phyloP scores from a whole-genome alignment of 1,284 basidiomycete genomes.

The Singerocomus rubriflavus region DNA sequence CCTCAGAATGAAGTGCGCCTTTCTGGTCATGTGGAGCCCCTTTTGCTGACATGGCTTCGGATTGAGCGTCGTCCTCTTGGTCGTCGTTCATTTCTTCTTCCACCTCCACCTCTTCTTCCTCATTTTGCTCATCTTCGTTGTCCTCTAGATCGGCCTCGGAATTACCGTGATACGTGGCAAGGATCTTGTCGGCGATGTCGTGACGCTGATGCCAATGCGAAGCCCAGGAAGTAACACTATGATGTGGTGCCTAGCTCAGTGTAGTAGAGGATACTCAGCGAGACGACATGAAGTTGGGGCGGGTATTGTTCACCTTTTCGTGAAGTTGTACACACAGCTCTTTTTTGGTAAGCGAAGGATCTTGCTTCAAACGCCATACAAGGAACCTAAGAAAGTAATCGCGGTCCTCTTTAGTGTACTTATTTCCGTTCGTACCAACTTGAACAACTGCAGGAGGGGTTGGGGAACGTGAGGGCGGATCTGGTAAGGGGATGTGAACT shows the following conservation, averaged over 20 bases:
- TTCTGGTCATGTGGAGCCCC: slow-evolving; percentile 8
- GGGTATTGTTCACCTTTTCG: slow-evolving; percentile 42
- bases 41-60: slow-evolving; percentile 23
- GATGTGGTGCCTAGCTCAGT: slow-evolving; percentile 54
- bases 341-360: slow-evolving; percentile 48
- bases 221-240: slow-evolving; percentile 54
- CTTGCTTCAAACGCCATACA: slow-evolving; percentile 51
- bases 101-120: slow-evolving; percentile 34
- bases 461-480: slow-evolving; percentile 63
- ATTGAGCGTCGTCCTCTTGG: slow-evolving; percentile 36
- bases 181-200: slow-evolving; percentile 60
- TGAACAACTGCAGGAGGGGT: slow-evolving; percentile 55
- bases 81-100: slow-evolving; percentile 34
- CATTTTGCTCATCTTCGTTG: slow-evolving; percentile 34
- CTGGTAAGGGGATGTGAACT: slow-evolving; percentile 52
- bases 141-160: slow-evolving; percentile 32
- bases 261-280: slow-evolving; percentile 11
- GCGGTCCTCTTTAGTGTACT: slow-evolving; percentile 61
- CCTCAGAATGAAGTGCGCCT: slow-evolving; percentile 13
- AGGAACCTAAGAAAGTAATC: slow-evolving; percentile 64
- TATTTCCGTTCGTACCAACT: slow-evolving; percentile 44
- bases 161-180: slow-evolving; percentile 42
- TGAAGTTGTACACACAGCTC: slow-evolving; percentile 54
- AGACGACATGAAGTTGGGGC: background rate
- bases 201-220: slow-evolving; percentile 60